Evolutionary conservation across 352 stramenopile genomes (phyloP), one percentile per base, ranked within the genome.

Genomic region (Blastocystis hominis): DNA sequence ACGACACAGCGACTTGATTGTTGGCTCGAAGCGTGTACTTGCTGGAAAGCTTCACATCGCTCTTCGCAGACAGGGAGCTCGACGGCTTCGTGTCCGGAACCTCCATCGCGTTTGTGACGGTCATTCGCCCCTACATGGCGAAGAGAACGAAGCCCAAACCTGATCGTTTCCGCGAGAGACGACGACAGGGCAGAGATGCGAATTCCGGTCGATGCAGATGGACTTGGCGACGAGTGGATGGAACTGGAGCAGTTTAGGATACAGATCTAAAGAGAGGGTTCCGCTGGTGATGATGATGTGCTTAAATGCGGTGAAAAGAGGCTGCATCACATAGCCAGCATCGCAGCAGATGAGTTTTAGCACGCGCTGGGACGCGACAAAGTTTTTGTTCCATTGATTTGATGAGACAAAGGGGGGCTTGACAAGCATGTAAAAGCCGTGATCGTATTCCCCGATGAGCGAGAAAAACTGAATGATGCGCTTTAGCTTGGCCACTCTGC

Each of bases 191-290:
- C 95, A 96, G 91, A 99, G 98, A 90, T 50, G 81, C 95, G 98
- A 30, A 94, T 94, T 24, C 95, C 93, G 90, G 15, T 75, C 62
- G 7, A 98, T 98, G 50, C 97, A 98, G 96, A 99, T 99, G 87
- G 95, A 98, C 70, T 96, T 93, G 17, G 93, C 94, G 47, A 99
- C 93, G 44, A 97, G 95, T 0, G 96, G 96, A 81, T 96, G 94
- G 90, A 98, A 99, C 77, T 98, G 95, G 40, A 99, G 92, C 79
- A 99, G 90, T 38, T 97, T 97, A 1, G 97, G 96, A 90, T 99
- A 99, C 79, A 98, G 91, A 89, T 99, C 96, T 88, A 99, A 98
- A 13, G 95, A 98, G 9, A 99, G 91, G 30, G 97, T 99, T 2
- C 97, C 89, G 17, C 92, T 94, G 7, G 93, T 95, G 56, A 96